These are phyloP conservation scores for Aegilops bicornis DNA, from an alignment of 176 grass and related monocot genomes.

Conservation along the genomic window DNA sequence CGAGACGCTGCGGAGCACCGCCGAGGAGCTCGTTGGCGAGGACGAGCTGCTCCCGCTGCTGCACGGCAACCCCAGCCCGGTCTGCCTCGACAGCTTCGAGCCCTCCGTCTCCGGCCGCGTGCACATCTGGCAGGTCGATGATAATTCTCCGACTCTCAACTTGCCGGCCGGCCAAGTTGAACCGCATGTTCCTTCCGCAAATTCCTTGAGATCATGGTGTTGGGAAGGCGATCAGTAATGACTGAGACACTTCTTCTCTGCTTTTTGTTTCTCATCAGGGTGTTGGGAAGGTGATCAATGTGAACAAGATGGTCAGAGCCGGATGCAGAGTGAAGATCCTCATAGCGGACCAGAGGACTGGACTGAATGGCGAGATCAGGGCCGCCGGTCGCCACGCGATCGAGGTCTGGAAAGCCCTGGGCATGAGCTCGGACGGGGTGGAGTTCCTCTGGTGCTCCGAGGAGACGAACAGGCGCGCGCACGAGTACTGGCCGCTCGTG, in stretches of 20 bases:
- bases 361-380: slow-evolving; percentile 28
- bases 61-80: background rate
- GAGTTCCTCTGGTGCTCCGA: slow-evolving; percentile 56
- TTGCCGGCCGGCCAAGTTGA: background rate
- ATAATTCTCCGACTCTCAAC: background rate
- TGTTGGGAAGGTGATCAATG: slow-evolving; percentile 48
- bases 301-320: slow-evolving; percentile 51
- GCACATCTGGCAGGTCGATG: background rate
- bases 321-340: slow-evolving; percentile 59
- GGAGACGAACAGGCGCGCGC: slow-evolving; percentile 39
- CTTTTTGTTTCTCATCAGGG: slow-evolving; percentile 18
- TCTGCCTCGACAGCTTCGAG: background rate
- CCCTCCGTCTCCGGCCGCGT: background rate
- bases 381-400: slow-evolving; percentile 40
- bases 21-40: background rate
- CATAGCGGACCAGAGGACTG: slow-evolving; percentile 52
- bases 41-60: background rate
- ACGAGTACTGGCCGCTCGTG: slow-evolving; percentile 59
- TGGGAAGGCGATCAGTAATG: slow-evolving; percentile 16
- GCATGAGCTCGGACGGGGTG: slow-evolving; percentile 48
- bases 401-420: slow-evolving; percentile 52
- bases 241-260: background rate
- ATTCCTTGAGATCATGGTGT: slow-evolving; percentile 19
- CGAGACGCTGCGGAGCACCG: background rate
- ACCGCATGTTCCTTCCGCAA: background rate